A percentile compares a stretch with the other conserved stretches of the same genome.
Conservation (phyloP, 2,329 filamentous ascomycete species). For the Shiraia sp. region DNA sequence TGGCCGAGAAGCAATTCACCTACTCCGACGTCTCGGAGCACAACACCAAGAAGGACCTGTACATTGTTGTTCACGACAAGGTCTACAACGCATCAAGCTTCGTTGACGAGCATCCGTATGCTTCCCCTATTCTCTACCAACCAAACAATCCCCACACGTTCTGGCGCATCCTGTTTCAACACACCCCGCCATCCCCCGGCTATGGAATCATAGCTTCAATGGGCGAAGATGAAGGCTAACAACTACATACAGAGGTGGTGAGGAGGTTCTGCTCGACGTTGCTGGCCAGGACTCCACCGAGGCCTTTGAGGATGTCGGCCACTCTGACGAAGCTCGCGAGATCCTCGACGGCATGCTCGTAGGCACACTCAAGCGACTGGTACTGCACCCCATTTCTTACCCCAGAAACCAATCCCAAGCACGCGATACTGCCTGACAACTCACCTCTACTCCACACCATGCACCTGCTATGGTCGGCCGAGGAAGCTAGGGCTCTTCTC, state of each 20-base stretch:
- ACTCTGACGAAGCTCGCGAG: slow-evolving; percentile 97
- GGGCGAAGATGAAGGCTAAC: slow-evolving; percentile 8
- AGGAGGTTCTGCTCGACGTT: slow-evolving; percentile 96
- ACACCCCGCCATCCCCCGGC: slow-evolving; percentile 5
- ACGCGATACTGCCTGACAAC: background rate
- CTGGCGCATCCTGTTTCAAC: slow-evolving; percentile 1
- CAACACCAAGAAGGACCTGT: slow-evolving; percentile 82
- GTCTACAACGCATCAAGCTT: slow-evolving; percentile 90
- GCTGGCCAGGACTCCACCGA: slow-evolving; percentile 95
- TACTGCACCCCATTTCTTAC: slow-evolving; percentile 15
- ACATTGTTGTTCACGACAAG: slow-evolving; percentile 91
- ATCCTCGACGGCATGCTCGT: slow-evolving; percentile 66
- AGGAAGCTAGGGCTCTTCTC: slow-evolving; percentile 7
- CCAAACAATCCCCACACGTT: background rate
- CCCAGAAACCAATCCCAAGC: background rate
- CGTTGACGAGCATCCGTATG: slow-evolving; percentile 93
- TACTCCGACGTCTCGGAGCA: slow-evolving; percentile 48
- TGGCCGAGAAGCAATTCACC: slow-evolving; percentile 46
- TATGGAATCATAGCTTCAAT: background rate
- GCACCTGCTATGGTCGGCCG: slow-evolving; percentile 1
- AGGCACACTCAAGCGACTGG: slow-evolving; percentile 44
- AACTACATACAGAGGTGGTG: slow-evolving; percentile 74
- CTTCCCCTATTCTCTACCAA: slow-evolving; percentile 26
- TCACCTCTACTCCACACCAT: slow-evolving; percentile 1
- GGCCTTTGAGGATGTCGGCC: slow-evolving; percentile 98